phyloP scores from a whole-genome alignment of 2,329 filamentous ascomycete species.

The Kalmusia sp. region DNA sequence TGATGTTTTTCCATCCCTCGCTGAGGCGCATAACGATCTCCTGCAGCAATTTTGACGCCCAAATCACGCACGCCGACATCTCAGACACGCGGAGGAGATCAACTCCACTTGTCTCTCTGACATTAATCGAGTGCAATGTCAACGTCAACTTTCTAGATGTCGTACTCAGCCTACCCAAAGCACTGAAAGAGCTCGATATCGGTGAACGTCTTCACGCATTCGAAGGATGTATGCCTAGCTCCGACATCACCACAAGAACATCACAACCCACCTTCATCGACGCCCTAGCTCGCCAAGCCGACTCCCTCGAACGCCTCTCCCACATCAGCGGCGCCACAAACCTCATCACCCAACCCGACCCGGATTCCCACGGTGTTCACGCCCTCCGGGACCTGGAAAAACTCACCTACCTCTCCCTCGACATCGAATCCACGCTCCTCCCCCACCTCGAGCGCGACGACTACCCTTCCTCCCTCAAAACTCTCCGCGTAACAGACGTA shows the following conservation, averaged over 20 bases:
- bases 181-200: slow-evolving; percentile 39
- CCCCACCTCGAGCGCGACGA: slow-evolving; percentile 30
- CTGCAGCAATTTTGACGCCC: slow-evolving; percentile 38
- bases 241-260: slow-evolving; percentile 24
- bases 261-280: slow-evolving; percentile 33
- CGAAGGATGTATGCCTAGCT: slow-evolving; percentile 26
- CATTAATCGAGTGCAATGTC: slow-evolving; percentile 47
- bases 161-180: slow-evolving; percentile 39
- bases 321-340: slow-evolving; percentile 34
- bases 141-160: slow-evolving; percentile 32
- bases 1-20: slow-evolving; percentile 43
- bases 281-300: slow-evolving; percentile 37
- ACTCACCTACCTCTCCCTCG: slow-evolving; percentile 38
- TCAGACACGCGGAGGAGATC: slow-evolving; percentile 24
- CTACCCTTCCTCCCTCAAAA: slow-evolving; percentile 32
- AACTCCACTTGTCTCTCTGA: slow-evolving; percentile 39
- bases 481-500: slow-evolving; percentile 34
- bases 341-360: slow-evolving; percentile 2
- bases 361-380: slow-evolving; percentile 4
- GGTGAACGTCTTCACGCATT: slow-evolving; percentile 42
- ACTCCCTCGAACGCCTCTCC: slow-evolving; percentile 36
- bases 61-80: slow-evolving; percentile 19
- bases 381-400: slow-evolving; percentile 29
- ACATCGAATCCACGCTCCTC: slow-evolving; percentile 34
- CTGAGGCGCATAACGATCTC: slow-evolving; percentile 40